phyloP scores from a whole-genome alignment of 179 eudicot species.

The Spergularia azorica region DNA sequence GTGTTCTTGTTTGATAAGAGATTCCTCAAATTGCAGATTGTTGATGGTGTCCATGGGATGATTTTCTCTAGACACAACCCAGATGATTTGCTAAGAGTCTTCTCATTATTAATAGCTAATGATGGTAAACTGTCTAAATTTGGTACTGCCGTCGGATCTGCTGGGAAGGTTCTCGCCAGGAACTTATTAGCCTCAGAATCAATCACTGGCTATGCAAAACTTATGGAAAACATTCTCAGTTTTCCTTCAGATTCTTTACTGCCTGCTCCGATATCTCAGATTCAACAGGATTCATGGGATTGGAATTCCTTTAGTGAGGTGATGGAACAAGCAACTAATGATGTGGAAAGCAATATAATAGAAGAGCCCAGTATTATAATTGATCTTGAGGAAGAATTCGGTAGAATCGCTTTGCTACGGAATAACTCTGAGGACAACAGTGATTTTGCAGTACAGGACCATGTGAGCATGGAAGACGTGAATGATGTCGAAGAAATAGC shows the following conservation, averaged over 20 bases:
- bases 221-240: constrained; percentile 68
- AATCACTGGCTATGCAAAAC: constrained; percentile 62
- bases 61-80: constrained; percentile 65
- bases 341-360: constrained; percentile 27
- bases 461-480: constrained; percentile 63
- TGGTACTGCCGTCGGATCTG: constrained; percentile 65
- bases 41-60: constrained; percentile 88
- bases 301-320: constrained; percentile 64
- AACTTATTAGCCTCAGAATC: constrained; percentile 83
- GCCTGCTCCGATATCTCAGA: constrained; percentile 63
- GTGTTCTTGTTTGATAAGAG: constrained; percentile 3
- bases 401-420: constrained; percentile 21
- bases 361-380: constrained; percentile 51
- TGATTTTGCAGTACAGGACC: constrained; percentile 40
- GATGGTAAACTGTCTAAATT: constrained; percentile 61
- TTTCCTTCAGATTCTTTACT: constrained; percentile 78
- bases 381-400: constrained; percentile 63
- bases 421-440: constrained; percentile 38
- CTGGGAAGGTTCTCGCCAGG: constrained; percentile 76
- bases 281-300: constrained; percentile 68
- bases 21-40: constrained; percentile 46
- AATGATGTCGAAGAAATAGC: constrained; percentile 62
- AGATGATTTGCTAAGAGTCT: constrained; percentile 63
- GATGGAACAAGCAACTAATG: constrained; percentile 37
- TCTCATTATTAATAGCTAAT: constrained; percentile 59